A percentile compares a stretch with the other conserved stretches of the same genome.
phyloP scores from a whole-genome alignment of 208 protist genomes.

The Leishmania gerbilli region DNA sequence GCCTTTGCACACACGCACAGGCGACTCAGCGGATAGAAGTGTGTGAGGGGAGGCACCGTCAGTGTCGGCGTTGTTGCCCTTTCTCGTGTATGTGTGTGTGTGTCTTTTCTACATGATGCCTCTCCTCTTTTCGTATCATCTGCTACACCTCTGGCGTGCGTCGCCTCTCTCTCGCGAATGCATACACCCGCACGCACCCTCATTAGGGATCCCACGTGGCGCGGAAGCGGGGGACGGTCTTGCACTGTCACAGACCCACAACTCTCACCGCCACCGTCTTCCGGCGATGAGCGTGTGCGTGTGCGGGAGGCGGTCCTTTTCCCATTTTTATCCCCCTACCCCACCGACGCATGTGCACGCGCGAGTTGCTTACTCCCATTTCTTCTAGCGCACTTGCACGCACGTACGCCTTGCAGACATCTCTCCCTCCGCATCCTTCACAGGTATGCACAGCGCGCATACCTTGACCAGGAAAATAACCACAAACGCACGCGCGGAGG shows the following conservation, averaged over 20 bases:
- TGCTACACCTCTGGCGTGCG: neutral
- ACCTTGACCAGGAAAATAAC: neutral
- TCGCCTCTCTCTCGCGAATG: neutral
- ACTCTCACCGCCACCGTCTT: neutral
- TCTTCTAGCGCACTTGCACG: neutral
- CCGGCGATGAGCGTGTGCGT: neutral
- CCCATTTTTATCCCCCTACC: neutral
- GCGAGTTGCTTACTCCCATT: neutral
- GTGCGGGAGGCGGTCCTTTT: neutral
- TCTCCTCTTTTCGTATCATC: neutral
- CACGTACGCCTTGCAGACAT: neutral
- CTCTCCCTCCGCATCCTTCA: neutral
- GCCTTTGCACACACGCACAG: neutral
- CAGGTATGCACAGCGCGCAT: neutral
- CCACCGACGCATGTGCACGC: neutral
- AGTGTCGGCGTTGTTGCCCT: neutral
- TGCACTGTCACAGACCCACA: neutral
- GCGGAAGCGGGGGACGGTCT: neutral
- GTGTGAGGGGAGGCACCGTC: neutral
- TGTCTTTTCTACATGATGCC: neutral
- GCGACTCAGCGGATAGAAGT: neutral
- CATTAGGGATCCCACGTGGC: neutral
- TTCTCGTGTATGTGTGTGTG: neutral
- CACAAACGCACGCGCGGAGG: neutral
- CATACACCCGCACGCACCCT: neutral